Conservation (phyloP, 306 rosid species). For the Fragaria vesca region DNA sequence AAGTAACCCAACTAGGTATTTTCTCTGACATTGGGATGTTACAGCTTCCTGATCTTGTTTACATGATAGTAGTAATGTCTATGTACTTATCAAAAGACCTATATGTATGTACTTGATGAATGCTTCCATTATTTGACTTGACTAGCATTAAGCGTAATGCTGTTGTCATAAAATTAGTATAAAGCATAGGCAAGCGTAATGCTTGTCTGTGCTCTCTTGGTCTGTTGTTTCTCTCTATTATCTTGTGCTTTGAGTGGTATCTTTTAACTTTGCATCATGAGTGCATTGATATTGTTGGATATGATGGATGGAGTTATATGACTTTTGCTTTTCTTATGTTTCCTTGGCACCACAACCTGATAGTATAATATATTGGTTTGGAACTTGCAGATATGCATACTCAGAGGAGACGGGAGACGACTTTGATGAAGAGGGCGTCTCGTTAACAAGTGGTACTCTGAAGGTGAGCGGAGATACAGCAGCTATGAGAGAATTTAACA, state of each 20-base stretch:
- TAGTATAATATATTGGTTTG: constrained; percentile 4
- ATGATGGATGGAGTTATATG: not conserved
- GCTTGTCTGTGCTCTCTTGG: no score
- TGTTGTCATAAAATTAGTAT: not conserved
- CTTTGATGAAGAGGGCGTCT: constrained; percentile 84
- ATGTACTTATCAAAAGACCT: not conserved
- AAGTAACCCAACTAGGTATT: constrained; percentile 84
- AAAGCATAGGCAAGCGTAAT: no score
- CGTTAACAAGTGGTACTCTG: constrained; percentile 58
- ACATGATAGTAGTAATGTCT: not conserved
- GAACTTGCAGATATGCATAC: constrained; percentile 70
- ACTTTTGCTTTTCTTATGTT: not conserved
- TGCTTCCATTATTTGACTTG: not conserved
- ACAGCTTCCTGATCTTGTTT: constrained; percentile 7
- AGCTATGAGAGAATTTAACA: constrained; percentile 43
- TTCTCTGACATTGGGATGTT: constrained; percentile 13
- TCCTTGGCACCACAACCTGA: not conserved
- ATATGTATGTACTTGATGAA: no score
- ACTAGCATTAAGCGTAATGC: not conserved
- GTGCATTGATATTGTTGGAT: not conserved
- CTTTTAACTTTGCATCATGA: not conserved
- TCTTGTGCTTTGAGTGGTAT: not conserved
- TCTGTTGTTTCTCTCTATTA: not conserved
- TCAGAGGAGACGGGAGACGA: constrained; percentile 77
- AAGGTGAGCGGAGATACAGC: constrained; percentile 52